Evolutionary conservation across 2,329 filamentous ascomycete species (phyloP).

Genomic region (Fusarium buxicola): DNA sequence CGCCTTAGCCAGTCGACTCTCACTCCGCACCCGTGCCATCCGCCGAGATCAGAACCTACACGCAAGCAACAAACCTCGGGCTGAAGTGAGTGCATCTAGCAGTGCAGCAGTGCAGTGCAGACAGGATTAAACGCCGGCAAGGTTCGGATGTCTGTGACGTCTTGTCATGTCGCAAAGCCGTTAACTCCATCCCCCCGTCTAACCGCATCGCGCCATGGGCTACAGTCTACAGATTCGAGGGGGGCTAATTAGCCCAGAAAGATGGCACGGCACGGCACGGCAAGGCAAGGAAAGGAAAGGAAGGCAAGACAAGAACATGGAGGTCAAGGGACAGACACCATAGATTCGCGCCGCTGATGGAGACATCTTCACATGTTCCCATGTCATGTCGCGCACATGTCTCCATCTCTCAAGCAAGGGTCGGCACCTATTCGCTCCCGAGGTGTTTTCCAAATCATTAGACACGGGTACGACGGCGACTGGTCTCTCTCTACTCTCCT

Average conservation of each 20-base stretch:
- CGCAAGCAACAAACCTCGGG: no score
- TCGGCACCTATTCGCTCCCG: slow-evolving; percentile 5
- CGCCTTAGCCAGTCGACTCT: background rate
- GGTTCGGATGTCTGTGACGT: slow-evolving; percentile 28
- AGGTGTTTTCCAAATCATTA: background rate
- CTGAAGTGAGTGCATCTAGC: no score
- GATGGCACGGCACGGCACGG: background rate
- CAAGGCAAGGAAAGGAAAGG: background rate
- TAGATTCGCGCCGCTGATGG: slow-evolving; percentile 30
- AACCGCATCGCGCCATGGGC: background rate
- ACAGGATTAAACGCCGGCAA: no score
- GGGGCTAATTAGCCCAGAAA: background rate
- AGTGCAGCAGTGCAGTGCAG: no score
- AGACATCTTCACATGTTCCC: slow-evolving; percentile 13
- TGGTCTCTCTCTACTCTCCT: background rate
- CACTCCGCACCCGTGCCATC: background rate
- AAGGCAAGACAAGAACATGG: background rate
- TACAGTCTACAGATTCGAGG: no score
- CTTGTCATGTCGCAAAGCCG: slow-evolving; percentile 14
- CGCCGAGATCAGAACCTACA: background rate
- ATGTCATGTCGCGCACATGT: slow-evolving; percentile 9
- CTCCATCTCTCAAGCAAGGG: slow-evolving; percentile 19
- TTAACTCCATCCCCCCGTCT: slow-evolving; percentile 30
- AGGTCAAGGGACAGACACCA: background rate
- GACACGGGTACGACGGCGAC: slow-evolving; percentile 1